Base-by-base conservation (phyloP, 192 early-diverging fungal species). In the Backusella westeae region DNA sequence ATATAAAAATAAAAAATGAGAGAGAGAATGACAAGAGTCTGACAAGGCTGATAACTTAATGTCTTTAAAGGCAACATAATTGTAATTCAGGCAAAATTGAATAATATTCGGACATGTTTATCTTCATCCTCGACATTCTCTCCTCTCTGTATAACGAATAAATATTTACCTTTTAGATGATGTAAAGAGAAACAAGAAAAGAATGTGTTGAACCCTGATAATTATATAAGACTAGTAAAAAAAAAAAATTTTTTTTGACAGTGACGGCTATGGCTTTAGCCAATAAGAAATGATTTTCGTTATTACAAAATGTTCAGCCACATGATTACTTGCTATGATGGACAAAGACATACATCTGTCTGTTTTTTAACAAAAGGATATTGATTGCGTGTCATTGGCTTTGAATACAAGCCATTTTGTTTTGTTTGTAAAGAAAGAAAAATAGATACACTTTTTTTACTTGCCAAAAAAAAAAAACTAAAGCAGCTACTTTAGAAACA, bases 21-120 rank as follows among this genome's bases (percentile, higher is more conserved):
- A 70, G 36, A 12, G 23, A 23, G 69, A 44, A 29, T 49, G 26
- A 17, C 29, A 56, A 15, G 34, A 69, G 56, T 77, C 76, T 72
- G 76, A 77, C 76, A 77, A 77, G 76, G 76, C 76, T 77, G 68
- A 72, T 70, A 77, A 56, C 70, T 77, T 71, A 76, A 38, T 56
- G 69, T 77, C 44, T 77, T 69, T 65, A 49, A 71, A 70, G 73
- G 68, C 76, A 77, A 77, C 76, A 77, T 49, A 77, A 69, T 52
- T 46, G 76, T 77, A 77, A 77, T 77, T 77, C 76, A 77, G 76
- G 70, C 5, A 42, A 29, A 44, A 49, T 71, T 49, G 12, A 70
- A 46, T 52, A 44, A 34, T 0, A 21, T 49, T 32, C 65, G 69
- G 74, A 80, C 70, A 73, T 73, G 14, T 71, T 74, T 66, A 76